phyloP scores from a whole-genome alignment of 768 basidiomycete genomes.

The Kockovaella imperatae region DNA sequence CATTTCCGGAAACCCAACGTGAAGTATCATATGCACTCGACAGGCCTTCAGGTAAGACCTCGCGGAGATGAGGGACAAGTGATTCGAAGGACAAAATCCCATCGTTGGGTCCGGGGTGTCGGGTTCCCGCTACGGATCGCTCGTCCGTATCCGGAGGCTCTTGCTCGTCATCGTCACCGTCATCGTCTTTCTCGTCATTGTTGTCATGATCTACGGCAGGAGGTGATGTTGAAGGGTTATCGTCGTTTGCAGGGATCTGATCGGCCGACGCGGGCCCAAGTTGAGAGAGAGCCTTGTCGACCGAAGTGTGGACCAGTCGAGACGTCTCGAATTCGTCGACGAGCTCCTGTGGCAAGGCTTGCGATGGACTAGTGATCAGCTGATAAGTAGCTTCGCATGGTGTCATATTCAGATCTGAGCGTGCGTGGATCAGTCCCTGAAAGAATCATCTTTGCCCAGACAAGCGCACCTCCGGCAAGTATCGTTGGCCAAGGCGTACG shows the following conservation, averaged over 20 bases:
- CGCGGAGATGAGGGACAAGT: slow-evolving; percentile 51
- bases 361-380: slow-evolving; percentile 54
- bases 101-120: slow-evolving; percentile 55
- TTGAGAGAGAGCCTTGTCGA: too few species aligned
- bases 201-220: background rate
- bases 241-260: slow-evolving; percentile 14
- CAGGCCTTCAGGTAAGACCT: slow-evolving; percentile 40
- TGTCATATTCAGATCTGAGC: slow-evolving; percentile 77
- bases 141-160: slow-evolving; percentile 23
- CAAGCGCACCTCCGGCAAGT: slow-evolving; percentile 65
- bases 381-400: slow-evolving; percentile 78
- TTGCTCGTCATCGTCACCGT: slow-evolving; percentile 16
- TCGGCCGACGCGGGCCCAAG: slow-evolving; percentile 4
- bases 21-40: slow-evolving; percentile 62
- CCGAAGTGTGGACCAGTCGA: slow-evolving; percentile 48
- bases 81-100: slow-evolving; percentile 61
- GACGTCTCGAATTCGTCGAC: slow-evolving; percentile 54
- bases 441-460: background rate
- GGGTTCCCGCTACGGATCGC: slow-evolving; percentile 61
- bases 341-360: slow-evolving; percentile 55
- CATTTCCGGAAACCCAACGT: slow-evolving; percentile 1
- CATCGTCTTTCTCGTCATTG: slow-evolving; percentile 39
- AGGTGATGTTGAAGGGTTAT: slow-evolving; percentile 3
- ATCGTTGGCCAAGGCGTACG: slow-evolving; percentile 65
- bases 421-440: background rate